Evolutionary conservation across 768 basidiomycete genomes (phyloP), one percentile per base, ranked within the genome.

Genomic region (Pulveroboletus ravenelii): DNA sequence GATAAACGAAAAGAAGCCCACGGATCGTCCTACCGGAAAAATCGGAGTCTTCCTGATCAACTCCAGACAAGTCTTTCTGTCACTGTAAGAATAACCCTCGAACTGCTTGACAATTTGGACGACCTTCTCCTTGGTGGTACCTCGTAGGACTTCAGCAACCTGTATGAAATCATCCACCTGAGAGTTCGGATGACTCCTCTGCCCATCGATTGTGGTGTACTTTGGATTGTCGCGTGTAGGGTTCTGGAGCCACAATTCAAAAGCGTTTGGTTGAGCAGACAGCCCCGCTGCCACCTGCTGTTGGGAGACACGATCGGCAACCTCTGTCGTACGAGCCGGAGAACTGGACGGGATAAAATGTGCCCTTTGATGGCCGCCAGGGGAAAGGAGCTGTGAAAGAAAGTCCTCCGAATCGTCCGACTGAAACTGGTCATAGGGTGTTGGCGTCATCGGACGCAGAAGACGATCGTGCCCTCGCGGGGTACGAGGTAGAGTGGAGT

Each of bases 171-270:
- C 17, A 3, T 42, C 23, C 12, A 14, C 31, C 25, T 48, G 36
- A 6, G 18, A 41, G 27, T 50, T 50, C 5, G 50, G 10, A 13
- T 36, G 17, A 4, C 34, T 45, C 12, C 23, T 34, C 34, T 42
- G 37, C 10, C 62, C 62, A 41, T 65, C 63, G 1, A 63, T 41
- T 3, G 41, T 53, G 27, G 62, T 64, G 25, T 65, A 64, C 30
- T 40, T 36, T 2, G 41, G 40, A 8, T 9, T 30, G 46, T 39
- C 15, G 38, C 10, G 13, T 20, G 41, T 37, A 29, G n/a, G 34
- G 10, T 57, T 44, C 31, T 37, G 8, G 35, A 41, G 30, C 60
- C 58, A 64, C 1, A 30, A 7, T 25, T 54, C 50, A 17, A 65
- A 65, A 10, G 47, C 46, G 17, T 65, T 54, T 14, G 5, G 34